Evolutionary conservation across 495 filamentous ascomycete species (phyloP).

Genomic region (Penicillium verhagenii): DNA sequence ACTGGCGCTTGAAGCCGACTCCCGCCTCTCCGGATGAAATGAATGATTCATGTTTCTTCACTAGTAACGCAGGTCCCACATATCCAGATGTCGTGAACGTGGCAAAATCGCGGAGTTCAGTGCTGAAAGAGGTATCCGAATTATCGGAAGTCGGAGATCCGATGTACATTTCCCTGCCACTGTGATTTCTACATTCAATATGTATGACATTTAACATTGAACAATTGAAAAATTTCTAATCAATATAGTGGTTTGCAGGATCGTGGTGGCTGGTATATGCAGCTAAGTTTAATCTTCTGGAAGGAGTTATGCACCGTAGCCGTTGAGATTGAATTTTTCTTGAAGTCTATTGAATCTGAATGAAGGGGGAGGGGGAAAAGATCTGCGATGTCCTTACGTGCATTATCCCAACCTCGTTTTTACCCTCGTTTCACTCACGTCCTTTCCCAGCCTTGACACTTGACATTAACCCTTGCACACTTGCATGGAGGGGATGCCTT

Average conservation of each 20-base stretch:
- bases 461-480: conserved; percentile 7
- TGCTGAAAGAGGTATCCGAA: neutral
- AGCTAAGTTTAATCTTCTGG: neutral
- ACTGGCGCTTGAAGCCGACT: conserved; percentile 10
- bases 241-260: neutral
- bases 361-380: neutral
- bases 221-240: too few relatives aligned
- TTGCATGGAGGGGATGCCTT: too few relatives aligned
- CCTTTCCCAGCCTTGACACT: neutral
- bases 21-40: conserved; percentile 3
- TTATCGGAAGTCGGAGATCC: neutral
- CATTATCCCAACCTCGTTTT: neutral
- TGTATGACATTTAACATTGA: too few relatives aligned
- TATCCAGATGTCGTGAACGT: conserved; percentile 19
- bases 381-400: conserved; percentile 1
- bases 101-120: conserved; percentile 23
- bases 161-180: neutral
- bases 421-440: neutral
- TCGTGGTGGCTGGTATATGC: conserved; percentile 19
- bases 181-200: neutral
- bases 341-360: neutral
- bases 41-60: too few relatives aligned
- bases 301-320: conserved; percentile 9
- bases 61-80: too few relatives aligned
- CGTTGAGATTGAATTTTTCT: conserved; percentile 2